Conservation (phyloP, 306 rosid species). For the Neltuma alba region DNA sequence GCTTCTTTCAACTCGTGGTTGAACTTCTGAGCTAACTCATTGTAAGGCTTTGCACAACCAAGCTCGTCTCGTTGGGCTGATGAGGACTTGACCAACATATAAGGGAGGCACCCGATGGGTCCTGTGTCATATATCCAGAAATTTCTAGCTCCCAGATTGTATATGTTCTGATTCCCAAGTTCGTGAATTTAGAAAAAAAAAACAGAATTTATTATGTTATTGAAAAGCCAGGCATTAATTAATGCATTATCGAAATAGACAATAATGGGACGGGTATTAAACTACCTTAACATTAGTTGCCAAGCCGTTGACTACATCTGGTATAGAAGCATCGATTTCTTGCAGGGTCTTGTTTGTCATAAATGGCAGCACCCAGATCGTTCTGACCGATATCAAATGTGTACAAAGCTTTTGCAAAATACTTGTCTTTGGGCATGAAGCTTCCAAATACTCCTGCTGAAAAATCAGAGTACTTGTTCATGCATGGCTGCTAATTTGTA, state of each 20-base stretch:
- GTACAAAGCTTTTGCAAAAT: background rate
- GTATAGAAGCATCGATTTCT: slow-evolving; percentile 44
- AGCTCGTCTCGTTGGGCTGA: slow-evolving; percentile 31
- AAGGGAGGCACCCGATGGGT: slow-evolving; percentile 46
- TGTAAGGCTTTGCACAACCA: slow-evolving; percentile 60
- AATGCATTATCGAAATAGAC: background rate
- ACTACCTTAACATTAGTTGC: slow-evolving; percentile 44
- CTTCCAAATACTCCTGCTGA: slow-evolving; percentile 9
- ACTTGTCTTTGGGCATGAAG: background rate
- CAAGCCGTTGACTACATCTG: slow-evolving; percentile 35
- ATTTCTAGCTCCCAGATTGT: slow-evolving; percentile 41
- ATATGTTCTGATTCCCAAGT: slow-evolving; percentile 31
- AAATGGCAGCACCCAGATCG: slow-evolving; percentile 21
- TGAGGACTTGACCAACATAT: slow-evolving; percentile 20
- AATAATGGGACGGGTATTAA: background rate
- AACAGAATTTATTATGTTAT: background rate
- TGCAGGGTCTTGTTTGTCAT: slow-evolving; percentile 15
- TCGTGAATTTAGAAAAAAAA: slow-evolving; percentile 22
- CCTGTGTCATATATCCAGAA: slow-evolving; percentile 51
- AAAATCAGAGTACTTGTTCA: too few species aligned
- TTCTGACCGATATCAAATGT: slow-evolving; percentile 13
- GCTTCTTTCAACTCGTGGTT: slow-evolving; percentile 57
- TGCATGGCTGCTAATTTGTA: background rate
- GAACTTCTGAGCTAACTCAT: slow-evolving; percentile 57
- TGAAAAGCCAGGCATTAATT: background rate